Percentiles rank a stretch among this genome's conserved stretches.
phyloP scores from a whole-genome alignment of 129 eudicot genomes.

The Arctium lappa region DNA sequence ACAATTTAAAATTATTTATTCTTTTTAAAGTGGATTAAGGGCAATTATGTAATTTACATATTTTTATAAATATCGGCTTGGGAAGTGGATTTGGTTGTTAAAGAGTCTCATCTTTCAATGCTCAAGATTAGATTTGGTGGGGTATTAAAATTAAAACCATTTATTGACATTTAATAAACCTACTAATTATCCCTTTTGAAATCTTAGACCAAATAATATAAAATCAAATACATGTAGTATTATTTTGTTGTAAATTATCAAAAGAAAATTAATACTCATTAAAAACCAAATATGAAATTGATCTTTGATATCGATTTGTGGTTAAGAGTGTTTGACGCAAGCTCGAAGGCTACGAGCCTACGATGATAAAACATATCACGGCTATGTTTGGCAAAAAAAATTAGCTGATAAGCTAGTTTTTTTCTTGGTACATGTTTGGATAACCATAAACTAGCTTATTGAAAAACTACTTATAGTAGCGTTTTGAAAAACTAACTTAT shows the following conservation, averaged over 20 bases:
- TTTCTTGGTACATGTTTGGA: too few species aligned
- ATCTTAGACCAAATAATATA: not conserved
- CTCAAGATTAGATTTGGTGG: slow-evolving; percentile 14
- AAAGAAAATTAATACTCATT: not conserved
- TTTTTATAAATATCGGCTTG: not conserved
- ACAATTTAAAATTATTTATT: too few species aligned
- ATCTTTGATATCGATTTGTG: too few species aligned
- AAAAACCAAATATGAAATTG: too few species aligned
- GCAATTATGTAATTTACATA: not conserved
- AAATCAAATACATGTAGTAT: not conserved
- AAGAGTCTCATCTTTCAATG: not conserved
- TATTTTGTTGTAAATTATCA: not conserved
- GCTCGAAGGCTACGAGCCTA: not conserved
- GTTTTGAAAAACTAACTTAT: too few species aligned
- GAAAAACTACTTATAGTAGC: too few species aligned
- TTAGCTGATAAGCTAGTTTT: too few species aligned
- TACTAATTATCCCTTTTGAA: not conserved
- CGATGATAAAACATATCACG: not conserved
- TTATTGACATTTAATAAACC: not conserved
- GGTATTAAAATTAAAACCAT: not conserved
- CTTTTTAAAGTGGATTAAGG: not conserved
- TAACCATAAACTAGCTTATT: too few species aligned
- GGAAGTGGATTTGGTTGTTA: not conserved
- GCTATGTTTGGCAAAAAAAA: too few species aligned
- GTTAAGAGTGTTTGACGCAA: not conserved